Evolutionary conservation across 139 green algal species (phyloP).

Genomic region (Micromonas commoda): DNA sequence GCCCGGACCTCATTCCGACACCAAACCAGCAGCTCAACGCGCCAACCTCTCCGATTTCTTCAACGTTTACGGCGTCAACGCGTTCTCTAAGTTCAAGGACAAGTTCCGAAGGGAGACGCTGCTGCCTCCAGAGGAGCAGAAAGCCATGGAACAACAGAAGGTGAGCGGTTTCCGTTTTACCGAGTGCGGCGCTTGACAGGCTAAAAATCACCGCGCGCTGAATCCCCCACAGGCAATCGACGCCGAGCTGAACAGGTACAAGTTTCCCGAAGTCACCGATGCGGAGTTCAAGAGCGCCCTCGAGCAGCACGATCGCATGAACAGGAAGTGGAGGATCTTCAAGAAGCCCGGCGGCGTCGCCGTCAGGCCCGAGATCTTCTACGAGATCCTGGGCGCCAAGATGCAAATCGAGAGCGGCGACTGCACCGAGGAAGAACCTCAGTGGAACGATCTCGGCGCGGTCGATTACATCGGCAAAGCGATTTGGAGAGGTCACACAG

Average conservation of each 20-base stretch:
- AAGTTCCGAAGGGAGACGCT: conserved; percentile 1
- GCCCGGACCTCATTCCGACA: background rate
- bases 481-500: background rate
- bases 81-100: background rate
- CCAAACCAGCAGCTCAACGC: background rate
- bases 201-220: too few species aligned
- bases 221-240: too few species aligned
- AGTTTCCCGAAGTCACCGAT: background rate
- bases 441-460: conserved; percentile 1
- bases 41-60: conserved; percentile 13
- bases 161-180: too few species aligned
- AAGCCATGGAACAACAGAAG: background rate
- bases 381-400: background rate
- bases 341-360: conserved; percentile 1
- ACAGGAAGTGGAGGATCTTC: background rate
- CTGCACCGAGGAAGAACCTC: background rate
- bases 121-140: background rate
- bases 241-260: background rate
- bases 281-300: background rate
- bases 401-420: conserved; percentile 3
- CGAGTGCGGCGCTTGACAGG: too few species aligned
- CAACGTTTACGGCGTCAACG: conserved; percentile 1
- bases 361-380: background rate
- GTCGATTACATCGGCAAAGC: conserved; percentile 6
- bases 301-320: background rate